A percentile compares a stretch with the other conserved stretches of the same genome.
Evolutionary conservation across 2,329 filamentous ascomycete genomes (phyloP).

Genomic region (Cladosporium sp.): DNA sequence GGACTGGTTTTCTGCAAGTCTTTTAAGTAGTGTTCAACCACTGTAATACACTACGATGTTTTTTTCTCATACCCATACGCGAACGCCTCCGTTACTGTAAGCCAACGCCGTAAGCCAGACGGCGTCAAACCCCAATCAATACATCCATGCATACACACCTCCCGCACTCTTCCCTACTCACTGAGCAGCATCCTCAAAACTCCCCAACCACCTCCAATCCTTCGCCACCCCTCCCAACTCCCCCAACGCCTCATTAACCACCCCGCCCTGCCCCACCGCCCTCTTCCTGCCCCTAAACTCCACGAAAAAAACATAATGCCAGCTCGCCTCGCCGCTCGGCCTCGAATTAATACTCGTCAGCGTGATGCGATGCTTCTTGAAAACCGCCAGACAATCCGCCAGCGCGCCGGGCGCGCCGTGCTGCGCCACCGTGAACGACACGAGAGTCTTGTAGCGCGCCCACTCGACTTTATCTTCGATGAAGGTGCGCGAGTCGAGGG

Average conservation of each 20-base stretch:
- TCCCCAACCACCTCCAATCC: conserved; percentile 54
- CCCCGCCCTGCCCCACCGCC: conserved; percentile 39
- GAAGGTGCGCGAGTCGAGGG: conserved; percentile 2
- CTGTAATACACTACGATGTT: too few species aligned
- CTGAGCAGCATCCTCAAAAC: conserved; percentile 24
- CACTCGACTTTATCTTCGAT: conserved; percentile 9
- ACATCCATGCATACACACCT: too few species aligned
- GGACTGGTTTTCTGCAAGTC: too few species aligned
- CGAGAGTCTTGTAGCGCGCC: conserved; percentile 58
- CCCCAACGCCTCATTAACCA: conserved; percentile 57
- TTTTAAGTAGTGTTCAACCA: too few species aligned
- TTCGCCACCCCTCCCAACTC: conserved; percentile 56
- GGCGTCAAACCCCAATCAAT: background rate
- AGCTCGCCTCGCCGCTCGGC: conserved; percentile 68
- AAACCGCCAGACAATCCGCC: conserved; percentile 73
- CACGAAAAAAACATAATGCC: conserved; percentile 93
- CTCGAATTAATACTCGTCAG: conserved; percentile 86
- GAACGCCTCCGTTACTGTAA: too few species aligned
- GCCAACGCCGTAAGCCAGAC: background rate
- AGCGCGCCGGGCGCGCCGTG: conserved; percentile 76
- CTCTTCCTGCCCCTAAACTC: conserved; percentile 71
- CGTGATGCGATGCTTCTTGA: conserved; percentile 68
- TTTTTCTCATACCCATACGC: too few species aligned
- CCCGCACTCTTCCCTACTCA: background rate
- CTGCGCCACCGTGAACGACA: conserved; percentile 72